Percentiles rank a stretch among this genome's conserved stretches.
Evolutionary conservation across 495 filamentous ascomycete genomes (phyloP).

Genomic region (Xylaria grammica): DNA sequence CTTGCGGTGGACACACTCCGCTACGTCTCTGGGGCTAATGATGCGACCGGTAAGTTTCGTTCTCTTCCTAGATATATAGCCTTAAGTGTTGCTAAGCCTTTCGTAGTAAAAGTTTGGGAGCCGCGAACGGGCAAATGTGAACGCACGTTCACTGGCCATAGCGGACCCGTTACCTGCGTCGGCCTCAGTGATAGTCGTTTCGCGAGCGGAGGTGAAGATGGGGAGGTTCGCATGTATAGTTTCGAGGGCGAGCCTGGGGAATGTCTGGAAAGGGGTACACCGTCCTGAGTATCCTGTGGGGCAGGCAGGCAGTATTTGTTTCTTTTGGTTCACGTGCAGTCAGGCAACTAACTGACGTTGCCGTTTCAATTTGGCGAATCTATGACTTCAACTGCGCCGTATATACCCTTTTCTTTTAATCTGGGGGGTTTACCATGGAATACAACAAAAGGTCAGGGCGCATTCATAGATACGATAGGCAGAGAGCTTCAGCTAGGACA

Average conservation of each 20-base stretch:
- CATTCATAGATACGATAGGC: slow-evolving; percentile 9
- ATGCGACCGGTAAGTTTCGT: slow-evolving; percentile 72
- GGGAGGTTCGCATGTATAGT: slow-evolving; percentile 84
- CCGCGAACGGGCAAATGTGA: slow-evolving; percentile 88
- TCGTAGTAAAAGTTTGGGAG: slow-evolving; percentile 82
- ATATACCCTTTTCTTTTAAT: slow-evolving; percentile 21
- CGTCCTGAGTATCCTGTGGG: slow-evolving; percentile 27
- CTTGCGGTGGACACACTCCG: slow-evolving; percentile 90
- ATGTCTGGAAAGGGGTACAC: slow-evolving; percentile 41
- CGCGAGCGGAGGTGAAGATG: slow-evolving; percentile 90
- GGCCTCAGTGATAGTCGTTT: slow-evolving; percentile 86
- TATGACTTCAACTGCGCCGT: background rate
- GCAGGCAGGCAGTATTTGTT: slow-evolving; percentile 13
- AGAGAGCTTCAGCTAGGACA: background rate
- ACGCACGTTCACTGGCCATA: slow-evolving; percentile 86
- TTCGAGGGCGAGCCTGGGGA: slow-evolving; percentile 64
- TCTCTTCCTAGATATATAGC: background rate
- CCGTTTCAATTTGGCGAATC: background rate
- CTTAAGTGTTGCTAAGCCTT: slow-evolving; percentile 18
- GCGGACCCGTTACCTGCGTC: slow-evolving; percentile 89
- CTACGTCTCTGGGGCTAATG: slow-evolving; percentile 86
- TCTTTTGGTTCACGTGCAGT: background rate
- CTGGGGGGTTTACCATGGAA: background rate
- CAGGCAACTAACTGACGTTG: slow-evolving; percentile 1
- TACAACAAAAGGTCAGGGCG: slow-evolving; percentile 10